phyloP scores from a whole-genome alignment of 805 yeast genomes.

The Candida ulmi region DNA sequence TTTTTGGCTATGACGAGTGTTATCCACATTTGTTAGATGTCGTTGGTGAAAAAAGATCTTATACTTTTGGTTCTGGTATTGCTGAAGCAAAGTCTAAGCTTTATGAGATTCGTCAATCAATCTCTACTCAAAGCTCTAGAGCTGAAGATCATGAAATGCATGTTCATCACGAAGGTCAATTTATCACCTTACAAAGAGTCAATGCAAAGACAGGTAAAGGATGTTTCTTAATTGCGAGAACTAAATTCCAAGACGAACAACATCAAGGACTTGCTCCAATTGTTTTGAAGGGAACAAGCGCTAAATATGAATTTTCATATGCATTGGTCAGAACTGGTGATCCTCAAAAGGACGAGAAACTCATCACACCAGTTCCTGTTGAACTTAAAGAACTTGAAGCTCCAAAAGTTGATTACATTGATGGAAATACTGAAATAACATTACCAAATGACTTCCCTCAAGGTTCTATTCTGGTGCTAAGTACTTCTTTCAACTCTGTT shows the following conservation, averaged over 20 bases:
- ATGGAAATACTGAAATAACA: conserved; percentile 44
- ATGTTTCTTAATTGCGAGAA: conserved; percentile 81
- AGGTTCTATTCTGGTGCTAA: conserved; percentile 84
- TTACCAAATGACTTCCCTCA: conserved; percentile 70
- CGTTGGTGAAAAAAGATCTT: conserved; percentile 67
- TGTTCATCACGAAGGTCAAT: conserved; percentile 91
- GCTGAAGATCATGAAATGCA: conserved; percentile 80
- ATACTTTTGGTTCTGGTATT: conserved; percentile 59
- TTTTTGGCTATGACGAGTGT: conserved; percentile 89
- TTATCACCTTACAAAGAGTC: conserved; percentile 81
- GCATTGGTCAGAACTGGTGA: conserved; percentile 50
- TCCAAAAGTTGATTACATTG: conserved; percentile 41
- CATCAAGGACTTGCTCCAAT: conserved; percentile 57
- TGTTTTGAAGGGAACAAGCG: conserved; percentile 53
- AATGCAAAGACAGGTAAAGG: conserved; percentile 85
- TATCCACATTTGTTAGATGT: conserved; percentile 79
- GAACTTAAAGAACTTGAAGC: conserved; percentile 46
- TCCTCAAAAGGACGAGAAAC: conserved; percentile 29
- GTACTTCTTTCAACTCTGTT: conserved; percentile 63
- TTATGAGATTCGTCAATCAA: conserved; percentile 49
- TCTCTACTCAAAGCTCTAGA: conserved; percentile 42
- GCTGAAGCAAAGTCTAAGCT: conserved; percentile 61
- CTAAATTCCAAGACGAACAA: conserved; percentile 50
- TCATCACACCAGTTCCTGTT: conserved; percentile 63
- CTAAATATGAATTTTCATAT: conserved; percentile 53